A percentile compares a stretch with the other conserved stretches of the same genome.
phyloP scores from a whole-genome alignment of 257 asterid genomes.

The Penstemon barbatus region DNA sequence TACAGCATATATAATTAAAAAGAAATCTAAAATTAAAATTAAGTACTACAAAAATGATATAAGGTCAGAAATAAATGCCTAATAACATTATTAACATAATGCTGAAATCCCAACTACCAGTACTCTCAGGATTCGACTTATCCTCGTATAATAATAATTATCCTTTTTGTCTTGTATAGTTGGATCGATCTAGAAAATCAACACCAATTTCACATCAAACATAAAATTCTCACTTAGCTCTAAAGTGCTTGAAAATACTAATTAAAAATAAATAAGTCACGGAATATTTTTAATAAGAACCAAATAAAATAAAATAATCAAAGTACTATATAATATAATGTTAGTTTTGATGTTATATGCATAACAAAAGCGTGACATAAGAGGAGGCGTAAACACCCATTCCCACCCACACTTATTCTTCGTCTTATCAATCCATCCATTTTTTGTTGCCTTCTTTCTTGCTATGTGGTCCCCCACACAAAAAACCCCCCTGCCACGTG shows the following conservation, averaged over 20 bases:
- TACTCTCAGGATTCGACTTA: conserved; percentile 26
- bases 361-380: conserved; percentile 6
- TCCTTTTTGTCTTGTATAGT: conserved; percentile 25
- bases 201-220: too few relatives aligned
- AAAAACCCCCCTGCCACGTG: conserved; percentile 25
- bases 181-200: conserved; percentile 8
- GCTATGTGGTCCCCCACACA: conserved; percentile 35
- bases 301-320: too few relatives aligned
- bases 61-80: conserved; percentile 5
- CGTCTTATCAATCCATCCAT: conserved; percentile 38
- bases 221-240: too few relatives aligned
- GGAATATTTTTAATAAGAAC: too few relatives aligned
- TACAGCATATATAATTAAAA: too few relatives aligned
- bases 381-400: conserved; percentile 25
- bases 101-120: conserved; percentile 30
- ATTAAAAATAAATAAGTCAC: neutral
- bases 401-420: conserved; percentile 38
- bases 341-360: neutral
- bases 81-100: neutral
- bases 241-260: too few relatives aligned
- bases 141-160: conserved; percentile 22
- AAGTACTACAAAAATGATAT: neutral
- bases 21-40: too few relatives aligned
- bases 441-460: conserved; percentile 29
- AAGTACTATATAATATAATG: too few relatives aligned